Conservation (phyloP, 768 basidiomycete species). For the Galerina marginata region DNA sequence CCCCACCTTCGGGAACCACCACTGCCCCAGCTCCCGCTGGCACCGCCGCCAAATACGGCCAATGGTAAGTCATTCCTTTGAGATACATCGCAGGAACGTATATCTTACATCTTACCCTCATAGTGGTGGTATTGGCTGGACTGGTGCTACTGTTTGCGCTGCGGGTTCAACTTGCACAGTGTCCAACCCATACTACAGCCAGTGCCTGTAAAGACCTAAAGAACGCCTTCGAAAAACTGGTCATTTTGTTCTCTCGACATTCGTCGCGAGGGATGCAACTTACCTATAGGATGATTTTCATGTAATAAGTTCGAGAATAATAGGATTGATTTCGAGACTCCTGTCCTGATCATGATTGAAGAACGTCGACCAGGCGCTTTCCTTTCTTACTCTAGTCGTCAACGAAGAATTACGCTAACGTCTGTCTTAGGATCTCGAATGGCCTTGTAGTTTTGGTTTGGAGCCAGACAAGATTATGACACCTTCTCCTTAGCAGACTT, state of each 20-base stretch:
- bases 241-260: too few species aligned
- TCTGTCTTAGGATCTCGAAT: too few species aligned
- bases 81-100: neutral
- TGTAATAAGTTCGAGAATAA: too few species aligned
- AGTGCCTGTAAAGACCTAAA: constrained; percentile 30
- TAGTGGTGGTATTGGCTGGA: constrained; percentile 35
- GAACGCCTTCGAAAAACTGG: neutral
- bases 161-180: constrained; percentile 31
- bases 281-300: too few species aligned
- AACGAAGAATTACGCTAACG: too few species aligned
- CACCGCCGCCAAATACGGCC: constrained; percentile 34
- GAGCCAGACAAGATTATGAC: too few species aligned
- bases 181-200: constrained; percentile 37
- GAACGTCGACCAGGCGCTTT: too few species aligned
- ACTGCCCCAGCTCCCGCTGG: constrained; percentile 11
- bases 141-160: constrained; percentile 37
- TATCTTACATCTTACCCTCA: neutral
- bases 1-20: constrained; percentile 5
- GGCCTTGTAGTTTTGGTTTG: too few species aligned
- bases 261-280: too few species aligned
- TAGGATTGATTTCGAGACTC: too few species aligned
- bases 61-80: constrained; percentile 34
- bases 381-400: too few species aligned
- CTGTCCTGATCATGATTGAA: constrained; percentile 15
- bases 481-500: too few species aligned